These are phyloP conservation scores for Melanomma pulvis-pyrius DNA, from an alignment of 495 filamentous ascomycete genomes.

Conservation along the genomic window DNA sequence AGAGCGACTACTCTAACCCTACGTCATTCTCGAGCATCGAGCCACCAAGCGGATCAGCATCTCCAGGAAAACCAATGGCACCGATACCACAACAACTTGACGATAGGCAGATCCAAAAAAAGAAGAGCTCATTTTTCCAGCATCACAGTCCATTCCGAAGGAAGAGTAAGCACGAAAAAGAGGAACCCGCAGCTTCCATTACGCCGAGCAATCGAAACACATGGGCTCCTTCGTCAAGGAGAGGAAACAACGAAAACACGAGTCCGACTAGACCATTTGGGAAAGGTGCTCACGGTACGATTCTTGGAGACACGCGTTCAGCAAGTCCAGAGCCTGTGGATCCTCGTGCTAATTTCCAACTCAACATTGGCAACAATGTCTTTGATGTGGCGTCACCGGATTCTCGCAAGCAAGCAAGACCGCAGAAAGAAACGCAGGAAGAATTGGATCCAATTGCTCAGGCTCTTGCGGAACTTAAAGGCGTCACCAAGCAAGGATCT, in stretches of 20 bases:
- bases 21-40: constrained; percentile 84
- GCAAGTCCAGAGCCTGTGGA: constrained; percentile 89
- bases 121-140: constrained; percentile 88
- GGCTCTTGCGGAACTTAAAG: constrained; percentile 90
- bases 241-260: constrained; percentile 39
- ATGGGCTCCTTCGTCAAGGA: constrained; percentile 55
- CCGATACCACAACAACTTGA: constrained; percentile 47
- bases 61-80: constrained; percentile 66
- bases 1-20: constrained; percentile 87
- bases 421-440: constrained; percentile 49
- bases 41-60: constrained; percentile 61
- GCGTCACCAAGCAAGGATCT: constrained; percentile 73
- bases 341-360: constrained; percentile 86
- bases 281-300: constrained; percentile 25
- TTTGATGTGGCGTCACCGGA: constrained; percentile 94
- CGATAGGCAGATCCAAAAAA: constrained; percentile 74
- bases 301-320: constrained; percentile 43
- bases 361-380: constrained; percentile 96
- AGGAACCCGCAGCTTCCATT: constrained; percentile 46
- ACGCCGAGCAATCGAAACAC: constrained; percentile 59
- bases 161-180: constrained; percentile 87
- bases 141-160: constrained; percentile 87
- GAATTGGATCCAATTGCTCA: constrained; percentile 86
- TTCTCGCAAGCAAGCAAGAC: constrained; percentile 41
- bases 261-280: constrained; percentile 42